These are phyloP conservation scores for Lachancea lanzarotensis DNA, from an alignment of 805 yeast genomes.

Conservation along the genomic window DNA sequence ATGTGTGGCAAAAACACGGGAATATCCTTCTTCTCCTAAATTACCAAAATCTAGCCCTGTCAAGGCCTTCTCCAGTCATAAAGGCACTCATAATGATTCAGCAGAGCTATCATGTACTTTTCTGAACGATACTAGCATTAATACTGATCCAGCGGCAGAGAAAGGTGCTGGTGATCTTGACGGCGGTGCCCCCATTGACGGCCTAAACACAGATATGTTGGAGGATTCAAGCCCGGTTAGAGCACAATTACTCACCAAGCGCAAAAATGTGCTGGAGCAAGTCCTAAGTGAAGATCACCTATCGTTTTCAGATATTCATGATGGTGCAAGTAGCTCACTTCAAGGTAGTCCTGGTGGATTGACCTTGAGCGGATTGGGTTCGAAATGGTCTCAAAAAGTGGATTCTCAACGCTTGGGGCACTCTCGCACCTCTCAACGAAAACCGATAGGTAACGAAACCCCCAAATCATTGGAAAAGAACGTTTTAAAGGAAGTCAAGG, in stretches of 20 bases:
- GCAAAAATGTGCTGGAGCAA: conserved; percentile 10
- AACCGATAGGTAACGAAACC: too few relatives aligned
- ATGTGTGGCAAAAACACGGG: not conserved
- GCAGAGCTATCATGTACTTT: conserved; percentile 21
- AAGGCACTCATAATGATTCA: conserved; percentile 8
- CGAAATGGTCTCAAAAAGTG: conserved; percentile 7
- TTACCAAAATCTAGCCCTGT: not conserved
- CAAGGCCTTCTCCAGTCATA: not conserved
- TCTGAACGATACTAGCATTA: conserved; percentile 14
- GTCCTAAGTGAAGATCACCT: conserved; percentile 14
- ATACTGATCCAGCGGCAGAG: not conserved
- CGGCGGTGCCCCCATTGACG: not conserved
- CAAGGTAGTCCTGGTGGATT: not conserved
- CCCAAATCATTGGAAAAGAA: too few relatives aligned
- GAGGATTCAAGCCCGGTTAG: not conserved
- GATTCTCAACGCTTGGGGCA: too few relatives aligned
- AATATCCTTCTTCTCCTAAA: conserved; percentile 17
- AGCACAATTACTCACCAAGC: not conserved
- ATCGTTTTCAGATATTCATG: conserved; percentile 2
- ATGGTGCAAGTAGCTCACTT: not conserved
- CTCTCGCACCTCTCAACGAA: too few relatives aligned
- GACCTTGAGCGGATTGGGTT: conserved; percentile 6
- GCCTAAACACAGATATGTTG: not conserved
- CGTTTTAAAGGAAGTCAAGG: too few relatives aligned
- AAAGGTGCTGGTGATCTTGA: not conserved